Evolutionary conservation across 441 rosid genomes (phyloP).

Genomic region (Jatropha multifida): DNA sequence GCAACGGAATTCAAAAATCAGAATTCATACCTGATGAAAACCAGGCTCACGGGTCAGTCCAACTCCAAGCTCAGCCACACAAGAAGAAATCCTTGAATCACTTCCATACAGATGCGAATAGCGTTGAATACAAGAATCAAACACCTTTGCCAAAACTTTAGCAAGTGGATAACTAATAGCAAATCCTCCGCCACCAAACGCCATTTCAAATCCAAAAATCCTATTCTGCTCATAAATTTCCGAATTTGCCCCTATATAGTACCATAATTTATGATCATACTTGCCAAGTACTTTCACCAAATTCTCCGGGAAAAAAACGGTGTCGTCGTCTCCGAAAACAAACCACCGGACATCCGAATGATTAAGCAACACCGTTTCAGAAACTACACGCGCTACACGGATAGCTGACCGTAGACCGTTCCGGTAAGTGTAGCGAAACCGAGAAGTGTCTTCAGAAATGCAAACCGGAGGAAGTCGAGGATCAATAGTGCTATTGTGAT

Average conservation of each 20-base stretch:
- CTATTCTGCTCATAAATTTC: slow-evolving; percentile 66
- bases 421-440: slow-evolving; percentile 60
- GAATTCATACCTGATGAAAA: slow-evolving; percentile 76
- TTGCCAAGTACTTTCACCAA: slow-evolving; percentile 75
- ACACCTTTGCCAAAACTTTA: slow-evolving; percentile 61
- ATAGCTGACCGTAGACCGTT: slow-evolving; percentile 72
- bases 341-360: slow-evolving; percentile 71
- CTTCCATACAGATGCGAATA: slow-evolving; percentile 91
- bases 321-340: slow-evolving; percentile 95
- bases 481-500: slow-evolving; percentile 17
- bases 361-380: slow-evolving; percentile 60
- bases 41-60: slow-evolving; percentile 80
- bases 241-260: slow-evolving; percentile 81
- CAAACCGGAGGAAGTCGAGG: slow-evolving; percentile 58
- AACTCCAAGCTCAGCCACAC: slow-evolving; percentile 88
- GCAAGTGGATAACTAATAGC: slow-evolving; percentile 87
- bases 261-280: slow-evolving; percentile 79
- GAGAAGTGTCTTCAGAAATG: slow-evolving; percentile 70
- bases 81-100: slow-evolving; percentile 71
- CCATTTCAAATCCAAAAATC: slow-evolving; percentile 70
- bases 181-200: slow-evolving; percentile 82
- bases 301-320: slow-evolving; percentile 71
- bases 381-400: slow-evolving; percentile 69
- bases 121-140: slow-evolving; percentile 80
- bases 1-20: not conserved